Evolutionary conservation across 805 yeast species (phyloP).

Genomic region (Wickerhamia fluorescens): DNA sequence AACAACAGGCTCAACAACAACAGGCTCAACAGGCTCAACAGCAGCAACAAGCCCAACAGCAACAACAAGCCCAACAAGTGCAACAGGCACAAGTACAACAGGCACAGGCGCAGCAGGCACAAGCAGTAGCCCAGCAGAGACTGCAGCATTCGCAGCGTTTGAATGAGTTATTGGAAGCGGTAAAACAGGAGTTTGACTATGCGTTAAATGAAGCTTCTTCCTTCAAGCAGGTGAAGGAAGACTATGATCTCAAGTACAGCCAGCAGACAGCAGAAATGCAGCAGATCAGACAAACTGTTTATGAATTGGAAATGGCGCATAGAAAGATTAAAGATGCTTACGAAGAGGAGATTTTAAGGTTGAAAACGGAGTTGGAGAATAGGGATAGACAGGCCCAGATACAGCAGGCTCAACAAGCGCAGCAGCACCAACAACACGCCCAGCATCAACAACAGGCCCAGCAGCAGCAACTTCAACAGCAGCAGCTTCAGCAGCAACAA

Average conservation of each 20-base stretch:
- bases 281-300: constrained; percentile 88
- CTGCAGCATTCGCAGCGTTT: constrained; percentile 42
- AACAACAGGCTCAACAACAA: constrained; percentile 20
- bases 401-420: constrained; percentile 33
- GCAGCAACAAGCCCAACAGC: constrained; percentile 6
- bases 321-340: constrained; percentile 92
- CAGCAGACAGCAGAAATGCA: constrained; percentile 93
- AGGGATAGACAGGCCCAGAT: constrained; percentile 54
- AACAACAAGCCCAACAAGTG: constrained; percentile 3
- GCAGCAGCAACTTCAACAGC: constrained; percentile 18
- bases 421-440: constrained; percentile 18
- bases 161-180: constrained; percentile 82
- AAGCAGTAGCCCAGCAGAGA: constrained; percentile 28
- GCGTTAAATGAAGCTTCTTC: constrained; percentile 80
- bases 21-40: constrained; percentile 16
- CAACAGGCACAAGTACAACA: constrained; percentile 17
- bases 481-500: constrained; percentile 7
- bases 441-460: constrained; percentile 13
- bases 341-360: constrained; percentile 82
- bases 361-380: constrained; percentile 79
- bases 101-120: constrained; percentile 13
- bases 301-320: constrained; percentile 90
- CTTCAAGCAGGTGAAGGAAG: constrained; percentile 86
- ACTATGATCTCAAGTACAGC: constrained; percentile 79
- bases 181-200: constrained; percentile 83